Evolutionary conservation across 2,329 filamentous ascomycete genomes (phyloP).

Genomic region (Orbilia ellipsospora): DNA sequence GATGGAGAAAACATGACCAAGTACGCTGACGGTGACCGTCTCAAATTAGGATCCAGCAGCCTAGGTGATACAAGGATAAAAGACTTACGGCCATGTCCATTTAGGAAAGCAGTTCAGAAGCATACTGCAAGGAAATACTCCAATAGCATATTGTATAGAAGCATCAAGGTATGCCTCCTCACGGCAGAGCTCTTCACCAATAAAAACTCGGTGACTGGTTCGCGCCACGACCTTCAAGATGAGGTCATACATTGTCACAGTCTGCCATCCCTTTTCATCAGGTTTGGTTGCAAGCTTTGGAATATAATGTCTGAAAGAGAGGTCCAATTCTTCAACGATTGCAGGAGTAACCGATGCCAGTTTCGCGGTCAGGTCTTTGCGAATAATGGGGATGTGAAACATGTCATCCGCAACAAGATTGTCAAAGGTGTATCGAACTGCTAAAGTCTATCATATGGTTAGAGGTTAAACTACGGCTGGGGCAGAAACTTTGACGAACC

Average conservation of each 20-base stretch:
- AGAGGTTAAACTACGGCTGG: too few species aligned
- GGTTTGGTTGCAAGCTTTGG: constrained; percentile 29
- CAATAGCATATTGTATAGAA: constrained; percentile 66
- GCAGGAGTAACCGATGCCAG: constrained; percentile 45
- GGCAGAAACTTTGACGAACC: constrained; percentile 1
- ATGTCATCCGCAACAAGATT: constrained; percentile 44
- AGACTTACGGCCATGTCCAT: constrained; percentile 42
- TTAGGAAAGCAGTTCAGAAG: constrained; percentile 48
- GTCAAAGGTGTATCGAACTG: constrained; percentile 48
- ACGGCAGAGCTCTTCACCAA: constrained; percentile 66
- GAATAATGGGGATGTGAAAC: constrained; percentile 51
- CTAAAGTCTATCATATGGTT: constrained; percentile 21
- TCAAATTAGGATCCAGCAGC: not conserved
- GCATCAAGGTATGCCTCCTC: constrained; percentile 65
- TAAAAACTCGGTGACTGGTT: constrained; percentile 66
- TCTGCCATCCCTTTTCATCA: constrained; percentile 60
- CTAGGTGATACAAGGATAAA: not conserved
- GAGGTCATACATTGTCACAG: constrained; percentile 63
- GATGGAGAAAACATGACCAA: constrained; percentile 38
- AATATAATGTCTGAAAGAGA: constrained; percentile 44
- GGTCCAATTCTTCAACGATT: constrained; percentile 47
- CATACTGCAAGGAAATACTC: constrained; percentile 62
- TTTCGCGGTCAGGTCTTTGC: constrained; percentile 49
- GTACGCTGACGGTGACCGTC: not conserved
- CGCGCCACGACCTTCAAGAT: constrained; percentile 66